Conservation (phyloP, 2,329 filamentous ascomycete species). For the Ceratocystis cacaofunesta region DNA sequence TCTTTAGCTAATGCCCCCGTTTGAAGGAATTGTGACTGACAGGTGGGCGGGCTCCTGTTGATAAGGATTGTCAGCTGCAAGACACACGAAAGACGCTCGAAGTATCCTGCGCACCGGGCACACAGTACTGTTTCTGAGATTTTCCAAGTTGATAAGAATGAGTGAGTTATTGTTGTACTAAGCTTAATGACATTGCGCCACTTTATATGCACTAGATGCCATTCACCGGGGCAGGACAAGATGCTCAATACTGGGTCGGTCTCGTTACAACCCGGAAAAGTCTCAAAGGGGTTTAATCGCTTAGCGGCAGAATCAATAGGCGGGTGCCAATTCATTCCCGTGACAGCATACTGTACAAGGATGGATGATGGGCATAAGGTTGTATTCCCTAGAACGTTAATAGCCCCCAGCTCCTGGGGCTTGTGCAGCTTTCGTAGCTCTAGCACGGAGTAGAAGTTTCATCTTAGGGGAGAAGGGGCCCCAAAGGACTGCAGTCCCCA, state of each 20-base stretch:
- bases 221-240: too few relatives aligned
- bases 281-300: background rate
- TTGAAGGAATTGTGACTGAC: background rate
- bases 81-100: background rate
- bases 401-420: background rate
- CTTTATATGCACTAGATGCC: too few relatives aligned
- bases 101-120: background rate
- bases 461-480: too few relatives aligned
- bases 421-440: too few relatives aligned
- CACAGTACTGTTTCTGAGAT: background rate
- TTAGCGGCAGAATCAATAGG: background rate
- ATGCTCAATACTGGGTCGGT: too few relatives aligned
- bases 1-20: background rate
- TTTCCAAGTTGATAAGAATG: background rate
- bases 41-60: background rate
- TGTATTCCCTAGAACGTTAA: background rate
- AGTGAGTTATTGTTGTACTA: too few relatives aligned
- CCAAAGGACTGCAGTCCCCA: too few relatives aligned
- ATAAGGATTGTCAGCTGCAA: conserved; percentile 1
- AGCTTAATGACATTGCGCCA: too few relatives aligned
- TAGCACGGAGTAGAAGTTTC: too few relatives aligned
- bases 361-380: background rate
- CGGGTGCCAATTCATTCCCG: background rate
- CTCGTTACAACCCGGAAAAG: too few relatives aligned
- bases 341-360: conserved; percentile 1